A percentile compares a stretch with the other conserved stretches of the same genome.
Conservation (phyloP, 2,329 filamentous ascomycete genomes). For the Colletotrichum lini region DNA sequence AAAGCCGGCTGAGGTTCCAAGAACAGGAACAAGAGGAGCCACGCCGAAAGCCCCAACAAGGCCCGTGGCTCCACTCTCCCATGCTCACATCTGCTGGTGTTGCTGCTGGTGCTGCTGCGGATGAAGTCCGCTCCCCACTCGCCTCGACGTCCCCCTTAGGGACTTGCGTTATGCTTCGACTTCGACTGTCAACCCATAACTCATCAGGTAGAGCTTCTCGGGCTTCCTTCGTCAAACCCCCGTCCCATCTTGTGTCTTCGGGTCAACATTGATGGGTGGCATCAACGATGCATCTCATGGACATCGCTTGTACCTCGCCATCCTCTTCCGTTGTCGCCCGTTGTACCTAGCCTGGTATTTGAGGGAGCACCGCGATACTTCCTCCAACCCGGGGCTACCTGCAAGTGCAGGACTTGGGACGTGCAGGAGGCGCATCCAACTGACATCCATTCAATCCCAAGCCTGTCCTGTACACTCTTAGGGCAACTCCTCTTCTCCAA, state of each 20-base stretch:
- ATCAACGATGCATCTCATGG: neutral
- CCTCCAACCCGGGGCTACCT: conserved; percentile 24
- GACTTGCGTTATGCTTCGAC: conserved; percentile 9
- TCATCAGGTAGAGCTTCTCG: conserved; percentile 25
- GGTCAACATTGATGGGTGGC: neutral
- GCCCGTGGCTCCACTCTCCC: conserved; percentile 29
- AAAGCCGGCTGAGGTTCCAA: neutral
- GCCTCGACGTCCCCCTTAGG: conserved; percentile 4
- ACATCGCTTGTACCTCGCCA: neutral
- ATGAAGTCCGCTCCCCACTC: conserved; percentile 27
- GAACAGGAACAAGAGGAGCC: conserved; percentile 3
- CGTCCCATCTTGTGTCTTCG: conserved; percentile 2
- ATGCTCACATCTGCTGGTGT: conserved; percentile 6
- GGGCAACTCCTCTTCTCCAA: conserved; percentile 26
- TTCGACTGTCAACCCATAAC: conserved; percentile 20
- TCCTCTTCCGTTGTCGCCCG: conserved; percentile 9
- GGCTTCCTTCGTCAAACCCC: conserved; percentile 23
- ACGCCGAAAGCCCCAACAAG: neutral
- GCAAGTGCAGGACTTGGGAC: conserved; percentile 22
- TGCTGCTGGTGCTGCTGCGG: neutral
- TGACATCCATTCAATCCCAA: neutral
- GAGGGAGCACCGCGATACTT: conserved; percentile 3
- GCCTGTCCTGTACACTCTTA: neutral
- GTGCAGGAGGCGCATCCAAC: conserved; percentile 8
- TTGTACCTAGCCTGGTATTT: conserved; percentile 22